A percentile compares a stretch with the other conserved stretches of the same genome.
These are phyloP conservation scores for Irineochytrium annulatum DNA, from an alignment of 192 early-diverging fungal species.

Conservation along the genomic window DNA sequence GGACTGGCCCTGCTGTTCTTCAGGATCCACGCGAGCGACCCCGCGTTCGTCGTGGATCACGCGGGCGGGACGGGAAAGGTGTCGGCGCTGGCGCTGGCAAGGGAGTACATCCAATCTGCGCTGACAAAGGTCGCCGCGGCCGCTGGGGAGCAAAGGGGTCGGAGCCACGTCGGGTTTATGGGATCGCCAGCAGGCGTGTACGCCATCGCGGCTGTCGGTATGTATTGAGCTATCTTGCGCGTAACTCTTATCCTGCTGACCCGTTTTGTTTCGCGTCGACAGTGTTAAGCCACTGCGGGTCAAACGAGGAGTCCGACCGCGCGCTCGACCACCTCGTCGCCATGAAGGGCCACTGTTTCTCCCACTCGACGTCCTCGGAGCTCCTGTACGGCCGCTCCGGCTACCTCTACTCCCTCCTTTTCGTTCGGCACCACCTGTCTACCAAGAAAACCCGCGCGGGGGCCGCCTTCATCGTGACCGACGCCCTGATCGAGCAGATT, in stretches of 20 bases:
- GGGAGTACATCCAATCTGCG: constrained; percentile 17
- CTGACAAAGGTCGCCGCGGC: neutral
- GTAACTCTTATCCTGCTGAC: neutral
- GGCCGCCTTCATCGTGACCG: neutral
- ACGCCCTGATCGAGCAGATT: constrained; percentile 2
- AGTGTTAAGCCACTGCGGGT: neutral
- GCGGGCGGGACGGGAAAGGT: too few relatives aligned
- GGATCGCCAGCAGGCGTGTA: constrained; percentile 15
- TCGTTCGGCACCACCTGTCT: neutral
- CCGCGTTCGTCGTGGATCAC: neutral
- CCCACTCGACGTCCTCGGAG: neutral
- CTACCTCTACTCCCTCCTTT: constrained; percentile 15
- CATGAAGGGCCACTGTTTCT: neutral
- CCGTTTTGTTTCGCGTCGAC: constrained; percentile 1
- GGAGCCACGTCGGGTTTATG: constrained; percentile 9
- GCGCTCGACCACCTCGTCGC: neutral
- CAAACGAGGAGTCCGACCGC: neutral
- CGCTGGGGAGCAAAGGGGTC: neutral
- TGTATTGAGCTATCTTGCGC: neutral
- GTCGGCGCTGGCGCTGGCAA: neutral
- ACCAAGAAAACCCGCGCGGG: neutral
- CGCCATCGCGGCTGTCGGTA: constrained; percentile 18
- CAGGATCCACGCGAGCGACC: neutral
- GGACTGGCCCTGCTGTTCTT: neutral
- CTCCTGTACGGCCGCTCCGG: constrained; percentile 4